Percentiles rank a stretch among this genome's conserved stretches.
Conservation (phyloP, 1,284 basidiomycete species). For the Xerocomus cyaneibrunnescens region DNA sequence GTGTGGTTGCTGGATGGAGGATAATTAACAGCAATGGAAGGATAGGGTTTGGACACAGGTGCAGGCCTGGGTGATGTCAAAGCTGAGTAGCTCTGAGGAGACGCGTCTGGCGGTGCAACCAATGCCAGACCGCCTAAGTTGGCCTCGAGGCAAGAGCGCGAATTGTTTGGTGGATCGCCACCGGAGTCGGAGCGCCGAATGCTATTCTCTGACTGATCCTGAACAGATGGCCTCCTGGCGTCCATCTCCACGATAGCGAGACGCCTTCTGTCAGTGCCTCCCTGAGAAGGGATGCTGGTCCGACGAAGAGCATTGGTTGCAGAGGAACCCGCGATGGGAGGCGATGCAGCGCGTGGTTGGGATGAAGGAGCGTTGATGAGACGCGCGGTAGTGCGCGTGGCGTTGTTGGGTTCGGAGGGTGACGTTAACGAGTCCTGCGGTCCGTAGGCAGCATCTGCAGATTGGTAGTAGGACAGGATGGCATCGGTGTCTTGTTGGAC, state of each 20-base stretch:
- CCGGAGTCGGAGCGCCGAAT: slow-evolving; percentile 27
- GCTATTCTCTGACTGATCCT: slow-evolving; percentile 22
- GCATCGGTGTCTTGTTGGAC: slow-evolving; percentile 32
- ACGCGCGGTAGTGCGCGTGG: slow-evolving; percentile 12
- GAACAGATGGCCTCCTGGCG: slow-evolving; percentile 4
- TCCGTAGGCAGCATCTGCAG: slow-evolving; percentile 19
- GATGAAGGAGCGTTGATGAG: not conserved
- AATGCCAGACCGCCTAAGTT: slow-evolving; percentile 56
- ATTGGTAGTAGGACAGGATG: slow-evolving; percentile 41
- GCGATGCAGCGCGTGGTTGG: slow-evolving; percentile 31
- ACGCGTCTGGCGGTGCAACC: slow-evolving; percentile 66
- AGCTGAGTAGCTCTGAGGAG: slow-evolving; percentile 50
- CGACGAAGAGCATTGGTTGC: slow-evolving; percentile 35
- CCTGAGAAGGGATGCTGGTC: slow-evolving; percentile 54
- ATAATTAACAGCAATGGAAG: slow-evolving; percentile 23
- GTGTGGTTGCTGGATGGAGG: slow-evolving; percentile 32
- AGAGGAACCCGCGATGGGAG: slow-evolving; percentile 25
- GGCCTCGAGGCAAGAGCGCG: slow-evolving; percentile 44
- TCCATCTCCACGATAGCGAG: slow-evolving; percentile 65
- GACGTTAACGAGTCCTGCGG: slow-evolving; percentile 19
- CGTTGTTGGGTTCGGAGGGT: slow-evolving; percentile 42
- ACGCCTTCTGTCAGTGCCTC: slow-evolving; percentile 60
- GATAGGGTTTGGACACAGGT: slow-evolving; percentile 32
- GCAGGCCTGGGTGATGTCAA: slow-evolving; percentile 52
- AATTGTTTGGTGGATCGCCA: slow-evolving; percentile 29